Base-by-base conservation (phyloP, 306 rosid species). In the Sicyos edulis region DNA sequence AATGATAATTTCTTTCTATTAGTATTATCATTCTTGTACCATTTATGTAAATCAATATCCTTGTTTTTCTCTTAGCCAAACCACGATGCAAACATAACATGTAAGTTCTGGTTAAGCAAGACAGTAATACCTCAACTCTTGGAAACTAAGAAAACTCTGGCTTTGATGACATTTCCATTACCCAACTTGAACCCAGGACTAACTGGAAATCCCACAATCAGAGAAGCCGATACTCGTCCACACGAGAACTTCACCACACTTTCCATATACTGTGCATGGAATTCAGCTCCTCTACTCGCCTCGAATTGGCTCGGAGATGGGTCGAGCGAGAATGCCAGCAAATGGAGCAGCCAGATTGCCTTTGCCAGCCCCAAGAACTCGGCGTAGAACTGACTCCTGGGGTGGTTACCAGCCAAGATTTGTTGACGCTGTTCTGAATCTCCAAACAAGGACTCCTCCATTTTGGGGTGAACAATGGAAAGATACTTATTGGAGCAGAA, bases 361-460 rank as follows among this genome's bases (percentile, higher is more conserved):
- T 93, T 91, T 24, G 96, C 91, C 63, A 93, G 53, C 83, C 78
- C 85, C 76, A 91, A 74, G 72, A 93, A 91, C 62, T 83, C 85
- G 26, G 81, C 83, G 65, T 93, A 93, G 67, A 93, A 93, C 68
- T 88, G 85, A 74, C 84, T 93, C 80, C 97, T 81, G 0, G 99
- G 99, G 65, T 93, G 96, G 68, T 76, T 80, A 60, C 97, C 97
- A 0, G 83, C 90, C 56, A 85, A 59, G 11, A 91, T 85, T 68
- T 86, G 92, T 62, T 71, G 81, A 61, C 86, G 82, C 78, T 93
- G 99, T 67, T 93, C 97, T 77, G 85, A 75, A 80, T 93, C 87
- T 10, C 99, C 97, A 50, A 93, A 90, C 84, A 93, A 77, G 13
- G 99, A 93, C 83, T 88, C 97, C 83, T 93, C 99, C 99, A 91